phyloP scores from a whole-genome alignment of 345 rosid species.

The Gossypium herbaceum region DNA sequence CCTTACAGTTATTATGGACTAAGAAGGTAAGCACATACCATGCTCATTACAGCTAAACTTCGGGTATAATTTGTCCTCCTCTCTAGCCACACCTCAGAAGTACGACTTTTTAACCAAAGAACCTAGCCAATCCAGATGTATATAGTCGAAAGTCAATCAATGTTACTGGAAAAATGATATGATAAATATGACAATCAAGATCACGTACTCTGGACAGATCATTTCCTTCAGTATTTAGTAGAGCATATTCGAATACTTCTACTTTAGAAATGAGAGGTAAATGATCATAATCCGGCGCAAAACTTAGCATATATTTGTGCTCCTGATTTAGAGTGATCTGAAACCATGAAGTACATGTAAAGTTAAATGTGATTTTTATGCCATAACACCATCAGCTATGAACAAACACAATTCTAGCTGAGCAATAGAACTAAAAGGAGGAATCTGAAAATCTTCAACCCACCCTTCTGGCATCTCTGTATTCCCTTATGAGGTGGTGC shows the following conservation, averaged over 20 bases:
- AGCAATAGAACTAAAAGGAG: conserved; percentile 7
- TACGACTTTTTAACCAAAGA: conserved; percentile 97
- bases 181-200: conserved; percentile 11
- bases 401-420: neutral
- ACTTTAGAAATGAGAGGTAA: conserved; percentile 88
- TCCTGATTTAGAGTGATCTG: conserved; percentile 93
- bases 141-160: conserved; percentile 12
- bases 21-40: conserved; percentile 55
- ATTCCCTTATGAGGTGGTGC: conserved; percentile 87
- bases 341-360: conserved; percentile 22
- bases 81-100: conserved; percentile 97
- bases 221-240: conserved; percentile 89
- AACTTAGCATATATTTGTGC: conserved; percentile 85
- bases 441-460: conserved; percentile 31
- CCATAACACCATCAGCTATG: neutral
- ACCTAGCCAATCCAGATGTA: conserved; percentile 47
- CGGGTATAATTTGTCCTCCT: conserved; percentile 97
- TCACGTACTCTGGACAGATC: conserved; percentile 80
- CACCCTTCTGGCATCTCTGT: conserved; percentile 93
- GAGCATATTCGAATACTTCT: conserved; percentile 89
- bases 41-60: conserved; percentile 99
- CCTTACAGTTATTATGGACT: neutral
- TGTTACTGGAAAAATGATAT: conserved; percentile 7
- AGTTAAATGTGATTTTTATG: neutral
- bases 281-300: conserved; percentile 92